Evolutionary conservation across 1,139 yeast genomes (phyloP), one percentile per base, ranked within the genome.

Genomic region (Saccharomyces hybrid): DNA sequence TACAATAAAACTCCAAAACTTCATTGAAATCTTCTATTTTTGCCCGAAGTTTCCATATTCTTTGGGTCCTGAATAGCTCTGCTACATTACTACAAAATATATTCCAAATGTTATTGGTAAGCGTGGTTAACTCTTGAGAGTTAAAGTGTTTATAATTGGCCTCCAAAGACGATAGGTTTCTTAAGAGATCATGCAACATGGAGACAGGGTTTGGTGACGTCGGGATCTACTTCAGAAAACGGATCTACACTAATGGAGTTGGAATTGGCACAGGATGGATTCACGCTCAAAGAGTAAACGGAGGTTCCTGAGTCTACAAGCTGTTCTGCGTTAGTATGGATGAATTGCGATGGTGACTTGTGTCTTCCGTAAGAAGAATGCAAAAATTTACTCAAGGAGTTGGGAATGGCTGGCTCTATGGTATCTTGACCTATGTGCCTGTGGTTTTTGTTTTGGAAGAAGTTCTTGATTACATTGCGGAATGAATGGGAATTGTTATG

Each of bases 11-110:
- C n/a, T 68, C 63, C n/a, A 73, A 60, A 3, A 71, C 59, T 14
- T 66, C 64, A 49, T 65, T 67, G 9, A 73, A 61, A 53, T 73
- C 76, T 55, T 73, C 76, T 46, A 73, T 65, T 49, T 68, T 67
- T 0, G 73, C 74, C 19, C 67, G 65, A 14, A 67, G 55, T 49
- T 68, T 65, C 69, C 71, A 66, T 19, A 68, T 53, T 28, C 68
- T 59, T 49, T 62, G 64, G 42, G 60, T 65, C 50, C 64, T 67
- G 51, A 68, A 69, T 19, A 69, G 52, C 41, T 68, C 68, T 12
- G 66, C 56, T 1, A 63, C 60, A 0, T 66, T 59, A 48, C 63
- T 62, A 54, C 71, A 65, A 51, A 61, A 65, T 1, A 67, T 65
- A 4, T 68, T 65, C 71, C 71, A 68, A 5, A 68, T 61, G 46